These are phyloP conservation scores for Hymenoscyphus salicellus DNA, from an alignment of 2,329 filamentous ascomycete genomes.

Conservation along the genomic window DNA sequence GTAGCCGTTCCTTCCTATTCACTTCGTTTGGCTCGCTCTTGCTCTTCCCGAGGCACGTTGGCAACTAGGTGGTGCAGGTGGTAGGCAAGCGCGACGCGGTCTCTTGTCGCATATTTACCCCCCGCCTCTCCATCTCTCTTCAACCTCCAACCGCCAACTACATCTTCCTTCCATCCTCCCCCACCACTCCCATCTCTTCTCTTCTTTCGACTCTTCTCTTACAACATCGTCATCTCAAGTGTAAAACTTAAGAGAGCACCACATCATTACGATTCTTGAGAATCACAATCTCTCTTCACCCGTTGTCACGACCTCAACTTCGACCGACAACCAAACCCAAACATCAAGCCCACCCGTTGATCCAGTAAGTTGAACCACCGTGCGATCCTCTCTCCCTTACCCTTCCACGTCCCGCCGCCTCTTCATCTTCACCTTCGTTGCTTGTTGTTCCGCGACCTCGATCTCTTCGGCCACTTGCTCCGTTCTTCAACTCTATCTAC, in stretches of 20 bases:
- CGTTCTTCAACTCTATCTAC: background rate
- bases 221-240: background rate
- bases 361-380: background rate
- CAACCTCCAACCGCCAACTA: no score
- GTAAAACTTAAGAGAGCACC: background rate
- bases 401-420: background rate
- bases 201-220: no score
- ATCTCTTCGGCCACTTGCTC: background rate
- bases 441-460: background rate
- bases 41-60: no score
- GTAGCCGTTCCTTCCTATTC: no score
- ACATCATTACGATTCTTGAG: background rate
- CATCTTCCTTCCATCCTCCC: no score
- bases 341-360: background rate
- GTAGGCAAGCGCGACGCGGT: no score
- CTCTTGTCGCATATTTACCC: no score
- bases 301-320: background rate
- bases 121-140: no score
- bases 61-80: no score
- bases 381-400: background rate
- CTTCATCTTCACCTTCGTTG: background rate
- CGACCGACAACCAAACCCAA: background rate
- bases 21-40: no score
- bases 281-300: background rate
- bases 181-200: no score